Evolutionary conservation across 345 rosid genomes (phyloP).

Genomic region (Mercurialis annua): DNA sequence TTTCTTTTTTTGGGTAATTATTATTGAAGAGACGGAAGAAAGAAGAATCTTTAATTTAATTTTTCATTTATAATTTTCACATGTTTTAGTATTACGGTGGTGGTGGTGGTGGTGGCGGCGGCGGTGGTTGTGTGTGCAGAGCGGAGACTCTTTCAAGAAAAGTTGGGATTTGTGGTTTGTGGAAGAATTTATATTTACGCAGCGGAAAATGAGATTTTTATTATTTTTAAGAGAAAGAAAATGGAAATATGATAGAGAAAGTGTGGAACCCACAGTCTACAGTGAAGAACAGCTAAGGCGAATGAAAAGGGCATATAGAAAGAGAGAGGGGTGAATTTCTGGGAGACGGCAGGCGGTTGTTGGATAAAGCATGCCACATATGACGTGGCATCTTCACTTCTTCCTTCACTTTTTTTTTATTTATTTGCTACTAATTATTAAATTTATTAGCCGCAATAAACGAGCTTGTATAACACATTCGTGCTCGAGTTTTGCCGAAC

Average conservation of each 20-base stretch:
- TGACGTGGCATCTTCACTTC: conserved; percentile 35
- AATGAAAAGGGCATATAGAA: background rate
- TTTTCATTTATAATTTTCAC: background rate
- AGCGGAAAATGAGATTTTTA: conserved; percentile 18
- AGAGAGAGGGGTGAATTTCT: background rate
- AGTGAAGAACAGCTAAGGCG: conserved; percentile 36
- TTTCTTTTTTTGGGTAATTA: conserved; percentile 6
- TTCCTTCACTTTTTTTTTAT: no score
- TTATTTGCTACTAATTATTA: no score
- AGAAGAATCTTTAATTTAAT: background rate
- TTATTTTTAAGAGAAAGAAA: background rate
- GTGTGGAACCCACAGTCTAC: conserved; percentile 17
- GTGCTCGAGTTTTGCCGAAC: no score
- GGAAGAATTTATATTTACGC: conserved; percentile 5
- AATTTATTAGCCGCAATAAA: no score
- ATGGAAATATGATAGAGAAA: background rate
- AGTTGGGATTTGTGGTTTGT: conserved; percentile 10
- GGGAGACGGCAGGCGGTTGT: conserved; percentile 40
- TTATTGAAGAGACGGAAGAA: background rate
- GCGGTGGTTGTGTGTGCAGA: conserved; percentile 10
- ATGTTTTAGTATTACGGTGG: background rate
- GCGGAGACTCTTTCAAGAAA: conserved; percentile 6
- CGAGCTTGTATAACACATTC: no score
- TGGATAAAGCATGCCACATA: conserved; percentile 28
- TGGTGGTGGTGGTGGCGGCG: no score